These are phyloP conservation scores for Smithsoniella earleae DNA, from an alignment of 163 green algal species.

Conservation along the genomic window DNA sequence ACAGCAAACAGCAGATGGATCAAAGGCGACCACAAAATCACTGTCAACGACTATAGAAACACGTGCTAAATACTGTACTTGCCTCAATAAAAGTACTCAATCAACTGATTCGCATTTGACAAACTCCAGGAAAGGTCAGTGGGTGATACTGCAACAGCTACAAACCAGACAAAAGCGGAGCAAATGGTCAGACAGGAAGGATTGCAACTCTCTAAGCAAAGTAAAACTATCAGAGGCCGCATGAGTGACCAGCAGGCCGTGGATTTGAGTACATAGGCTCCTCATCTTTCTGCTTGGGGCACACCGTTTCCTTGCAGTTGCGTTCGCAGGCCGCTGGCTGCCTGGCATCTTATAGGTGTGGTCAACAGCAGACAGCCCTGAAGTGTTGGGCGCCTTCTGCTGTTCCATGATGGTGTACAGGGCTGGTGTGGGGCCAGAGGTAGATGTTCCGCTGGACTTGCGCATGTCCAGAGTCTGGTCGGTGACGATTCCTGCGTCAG, in stretches of 20 bases:
- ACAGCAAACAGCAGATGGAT: not conserved
- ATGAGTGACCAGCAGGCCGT: too few relatives aligned
- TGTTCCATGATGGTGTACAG: constrained; percentile 20
- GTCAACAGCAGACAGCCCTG: constrained; percentile 4
- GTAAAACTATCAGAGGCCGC: too few relatives aligned
- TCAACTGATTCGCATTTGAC: too few relatives aligned
- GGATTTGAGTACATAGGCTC: too few relatives aligned
- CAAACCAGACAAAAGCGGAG: too few relatives aligned
- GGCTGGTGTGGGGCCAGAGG: constrained; percentile 1
- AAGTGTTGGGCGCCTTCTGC: not conserved
- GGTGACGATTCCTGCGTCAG: constrained; percentile 20
- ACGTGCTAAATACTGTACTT: not conserved
- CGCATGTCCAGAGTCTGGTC: constrained; percentile 17
- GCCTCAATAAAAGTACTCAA: too few relatives aligned
- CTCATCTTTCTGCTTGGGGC: too few relatives aligned
- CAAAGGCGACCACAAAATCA: not conserved
- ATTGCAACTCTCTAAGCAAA: too few relatives aligned
- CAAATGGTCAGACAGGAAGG: too few relatives aligned
- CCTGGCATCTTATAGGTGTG: constrained; percentile 19
- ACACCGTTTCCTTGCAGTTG: not conserved
- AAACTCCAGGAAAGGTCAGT: too few relatives aligned
- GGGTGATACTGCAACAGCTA: too few relatives aligned
- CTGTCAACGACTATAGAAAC: not conserved
- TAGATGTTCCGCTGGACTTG: constrained; percentile 17
- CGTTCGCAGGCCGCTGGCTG: not conserved